Percentiles rank a stretch among this genome's conserved stretches.
Evolutionary conservation across 148 eudicot genomes (phyloP).

Genomic region (Cornus kousa): DNA sequence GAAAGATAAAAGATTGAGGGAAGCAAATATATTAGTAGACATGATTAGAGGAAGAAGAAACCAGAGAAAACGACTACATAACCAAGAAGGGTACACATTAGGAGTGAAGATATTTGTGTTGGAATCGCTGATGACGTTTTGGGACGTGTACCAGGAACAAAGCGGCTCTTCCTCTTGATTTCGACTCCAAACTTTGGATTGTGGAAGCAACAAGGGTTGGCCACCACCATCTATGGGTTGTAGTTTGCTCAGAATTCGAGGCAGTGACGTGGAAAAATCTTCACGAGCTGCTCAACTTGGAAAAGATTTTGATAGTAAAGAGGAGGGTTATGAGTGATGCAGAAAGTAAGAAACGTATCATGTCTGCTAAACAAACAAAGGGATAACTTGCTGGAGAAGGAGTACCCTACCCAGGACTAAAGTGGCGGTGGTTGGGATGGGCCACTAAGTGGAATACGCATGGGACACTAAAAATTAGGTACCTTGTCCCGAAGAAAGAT

Average conservation of each 20-base stretch:
- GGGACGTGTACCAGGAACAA: neutral
- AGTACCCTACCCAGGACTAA: too few species aligned
- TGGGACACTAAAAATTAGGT: neutral
- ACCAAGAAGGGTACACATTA: constrained; percentile 1
- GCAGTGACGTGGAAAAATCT: neutral
- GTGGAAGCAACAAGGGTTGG: neutral
- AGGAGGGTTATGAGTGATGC: constrained; percentile 1
- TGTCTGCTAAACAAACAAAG: neutral
- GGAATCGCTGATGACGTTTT: constrained; percentile 8
- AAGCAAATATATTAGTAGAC: neutral
- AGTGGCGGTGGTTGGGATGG: neutral
- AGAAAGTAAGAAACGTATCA: neutral
- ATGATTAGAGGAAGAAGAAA: constrained; percentile 13
- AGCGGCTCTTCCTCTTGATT: constrained; percentile 12
- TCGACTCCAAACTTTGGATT: constrained; percentile 16
- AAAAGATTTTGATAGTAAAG: neutral
- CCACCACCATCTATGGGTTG: neutral
- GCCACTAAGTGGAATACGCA: neutral
- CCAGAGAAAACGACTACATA: constrained; percentile 11
- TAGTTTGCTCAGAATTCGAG: neutral
- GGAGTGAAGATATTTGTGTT: neutral
- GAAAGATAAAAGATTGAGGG: too few species aligned
- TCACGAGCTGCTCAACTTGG: constrained; percentile 11
- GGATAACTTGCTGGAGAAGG: neutral
- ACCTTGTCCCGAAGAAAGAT: neutral